Percentiles rank a stretch among this genome's conserved stretches.
These are phyloP conservation scores for Coemansia asiatica DNA, from an alignment of 192 early-diverging fungal species.

Conservation along the genomic window DNA sequence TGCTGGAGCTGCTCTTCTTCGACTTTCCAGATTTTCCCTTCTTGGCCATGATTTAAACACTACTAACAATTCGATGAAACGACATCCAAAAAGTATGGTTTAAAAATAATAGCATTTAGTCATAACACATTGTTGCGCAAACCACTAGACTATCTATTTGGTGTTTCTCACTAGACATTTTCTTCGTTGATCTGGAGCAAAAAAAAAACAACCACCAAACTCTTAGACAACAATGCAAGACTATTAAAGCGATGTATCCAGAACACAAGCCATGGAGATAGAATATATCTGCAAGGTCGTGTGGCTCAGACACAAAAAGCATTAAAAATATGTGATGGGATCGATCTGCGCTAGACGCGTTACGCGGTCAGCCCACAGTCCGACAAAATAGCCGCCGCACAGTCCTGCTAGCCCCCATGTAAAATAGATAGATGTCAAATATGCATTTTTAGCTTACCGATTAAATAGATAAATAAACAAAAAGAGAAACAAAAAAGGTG, in stretches of 20 bases:
- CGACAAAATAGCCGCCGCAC: neutral
- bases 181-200: too few species aligned
- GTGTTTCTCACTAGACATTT: too few species aligned
- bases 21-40: slow-evolving; percentile 33
- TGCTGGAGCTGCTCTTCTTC: slow-evolving; percentile 17
- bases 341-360: neutral
- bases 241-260: neutral
- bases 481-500: neutral
- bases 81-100: neutral
- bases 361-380: neutral
- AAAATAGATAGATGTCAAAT: neutral
- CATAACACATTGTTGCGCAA: too few species aligned
- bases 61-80: neutral
- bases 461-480: neutral
- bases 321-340: neutral
- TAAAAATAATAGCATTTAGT: too few species aligned
- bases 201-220: too few species aligned
- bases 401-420: neutral
- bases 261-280: neutral
- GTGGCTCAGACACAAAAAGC: neutral
- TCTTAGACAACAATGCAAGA: neutral
- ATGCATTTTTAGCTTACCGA: too few species aligned
- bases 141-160: neutral
- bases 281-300: neutral
- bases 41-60: slow-evolving; percentile 24